Base-by-base conservation (phyloP, 2,329 filamentous ascomycete genomes). In the Zasmidium angulare region DNA sequence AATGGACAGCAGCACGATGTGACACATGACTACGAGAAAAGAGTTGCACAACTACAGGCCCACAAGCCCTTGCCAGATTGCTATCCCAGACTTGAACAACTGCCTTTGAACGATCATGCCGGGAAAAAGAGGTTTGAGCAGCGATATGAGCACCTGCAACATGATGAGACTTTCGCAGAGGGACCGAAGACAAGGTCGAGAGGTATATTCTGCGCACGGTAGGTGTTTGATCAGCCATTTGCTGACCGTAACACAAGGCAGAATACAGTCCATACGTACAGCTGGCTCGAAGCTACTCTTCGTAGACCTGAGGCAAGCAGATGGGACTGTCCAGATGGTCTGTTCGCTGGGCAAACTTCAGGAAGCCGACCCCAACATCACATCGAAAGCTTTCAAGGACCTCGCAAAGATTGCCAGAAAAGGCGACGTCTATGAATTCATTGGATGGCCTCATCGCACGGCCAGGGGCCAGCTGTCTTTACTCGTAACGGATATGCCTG, bases 271-370 rank as follows among this genome's bases (percentile, higher is more conserved):
- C 50, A 84, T 89, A 71, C 89, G 91, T 63, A 80, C 84, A 50
- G 83, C 86, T 56, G 88, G 93, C 66, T 87, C 85, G 67, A 91
- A 89, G 76, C 86, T 99, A 67, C 81, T 91, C 63, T 99, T 99
- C 75, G 75, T 97, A 66, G 89, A 95, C 75, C 78, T 98, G 73
- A 43, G 14, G n/a, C 36, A 43, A 4, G 86, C 91, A 71, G 88
- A 87, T 58, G 78, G 86, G 66, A 84, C 82, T 64, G 75, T 96
- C 31, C 95, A 99, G 76, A 82, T 88, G 62, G 86, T 96, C 78
- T 83, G 89, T 74, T 89, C 90, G 75, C 81, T 87, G 67, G 80
- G 81, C 60, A 83, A 81, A 53, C 70, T 82, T 61, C 56, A 63
- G 21, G 29, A 61, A 9, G 72, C 72, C 17, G 61, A 70, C n/a